A percentile compares a stretch with the other conserved stretches of the same genome.
phyloP scores from a whole-genome alignment of 2,329 filamentous ascomycete genomes.

The Aspergillus pseudoglaucus region DNA sequence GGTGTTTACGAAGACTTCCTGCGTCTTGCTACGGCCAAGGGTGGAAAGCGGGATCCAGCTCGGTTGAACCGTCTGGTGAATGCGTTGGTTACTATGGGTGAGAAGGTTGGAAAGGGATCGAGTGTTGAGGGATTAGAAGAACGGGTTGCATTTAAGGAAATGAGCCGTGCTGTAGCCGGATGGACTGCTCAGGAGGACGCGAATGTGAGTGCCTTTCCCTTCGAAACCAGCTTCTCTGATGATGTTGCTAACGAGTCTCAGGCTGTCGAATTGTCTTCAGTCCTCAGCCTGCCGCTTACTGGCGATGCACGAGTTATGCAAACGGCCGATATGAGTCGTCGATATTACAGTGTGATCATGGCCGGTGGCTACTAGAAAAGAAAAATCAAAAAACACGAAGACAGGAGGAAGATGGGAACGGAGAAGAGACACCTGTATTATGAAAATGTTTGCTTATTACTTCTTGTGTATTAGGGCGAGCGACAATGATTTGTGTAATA shows the following conservation, averaged over 20 bases:
- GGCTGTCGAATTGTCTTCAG: constrained; percentile 30
- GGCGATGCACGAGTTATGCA: constrained; percentile 67
- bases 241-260: constrained; percentile 10
- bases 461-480: too few species aligned
- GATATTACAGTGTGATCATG: constrained; percentile 63
- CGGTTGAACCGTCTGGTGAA: constrained; percentile 42
- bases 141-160: constrained; percentile 72
- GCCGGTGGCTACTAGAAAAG: constrained; percentile 34
- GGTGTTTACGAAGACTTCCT: constrained; percentile 67
- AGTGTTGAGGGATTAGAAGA: constrained; percentile 51
- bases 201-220: constrained; percentile 42
- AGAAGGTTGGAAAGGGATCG: constrained; percentile 41
- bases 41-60: constrained; percentile 34
- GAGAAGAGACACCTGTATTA: background rate
- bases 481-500: background rate
- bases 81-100: constrained; percentile 39
- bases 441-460: background rate
- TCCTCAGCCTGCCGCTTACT: constrained; percentile 49
- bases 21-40: constrained; percentile 39
- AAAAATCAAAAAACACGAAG: background rate
- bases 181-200: constrained; percentile 56
- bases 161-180: constrained; percentile 66
- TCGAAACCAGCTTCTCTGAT: background rate
- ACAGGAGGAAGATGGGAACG: too few species aligned
- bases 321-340: constrained; percentile 61